phyloP scores from a whole-genome alignment of 108 stramenopile species.

The Aurantiochytrium sp. region DNA sequence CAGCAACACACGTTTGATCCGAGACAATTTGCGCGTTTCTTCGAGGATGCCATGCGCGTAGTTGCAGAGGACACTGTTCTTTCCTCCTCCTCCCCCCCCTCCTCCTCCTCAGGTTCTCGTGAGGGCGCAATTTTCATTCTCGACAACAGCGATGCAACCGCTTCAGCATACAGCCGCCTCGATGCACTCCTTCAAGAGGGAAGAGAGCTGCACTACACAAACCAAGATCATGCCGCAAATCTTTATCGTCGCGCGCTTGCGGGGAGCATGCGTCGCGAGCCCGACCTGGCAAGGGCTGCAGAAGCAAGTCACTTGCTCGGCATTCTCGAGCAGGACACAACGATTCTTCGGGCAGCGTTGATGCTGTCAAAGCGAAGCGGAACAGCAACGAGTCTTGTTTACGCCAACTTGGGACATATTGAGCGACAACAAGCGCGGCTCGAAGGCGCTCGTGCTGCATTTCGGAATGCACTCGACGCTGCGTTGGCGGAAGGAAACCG shows the following conservation, averaged over 20 bases:
- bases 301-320: background rate
- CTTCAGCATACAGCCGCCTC: too few relatives aligned
- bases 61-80: background rate
- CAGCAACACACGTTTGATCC: constrained; percentile 26
- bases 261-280: background rate
- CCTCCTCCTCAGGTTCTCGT: too few relatives aligned
- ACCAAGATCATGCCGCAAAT: background rate
- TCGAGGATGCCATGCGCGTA: constrained; percentile 21
- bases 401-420: background rate
- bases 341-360: background rate
- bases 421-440: background rate
- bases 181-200: background rate
- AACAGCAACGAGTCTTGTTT: background rate
- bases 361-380: too few relatives aligned
- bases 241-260: background rate
- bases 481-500: constrained; percentile 2
- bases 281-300: background rate
- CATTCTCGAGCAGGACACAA: background rate
- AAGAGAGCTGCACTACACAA: background rate
- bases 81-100: too few relatives aligned
- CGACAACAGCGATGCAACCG: too few relatives aligned
- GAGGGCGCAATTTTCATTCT: too few relatives aligned
- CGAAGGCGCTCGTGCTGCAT: background rate
- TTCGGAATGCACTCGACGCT: background rate
- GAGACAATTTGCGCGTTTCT: background rate